A percentile compares a stretch with the other conserved stretches of the same genome.
These are phyloP conservation scores for Ceratocystis huliohia DNA, from an alignment of 2,329 filamentous ascomycete species.

Conservation along the genomic window DNA sequence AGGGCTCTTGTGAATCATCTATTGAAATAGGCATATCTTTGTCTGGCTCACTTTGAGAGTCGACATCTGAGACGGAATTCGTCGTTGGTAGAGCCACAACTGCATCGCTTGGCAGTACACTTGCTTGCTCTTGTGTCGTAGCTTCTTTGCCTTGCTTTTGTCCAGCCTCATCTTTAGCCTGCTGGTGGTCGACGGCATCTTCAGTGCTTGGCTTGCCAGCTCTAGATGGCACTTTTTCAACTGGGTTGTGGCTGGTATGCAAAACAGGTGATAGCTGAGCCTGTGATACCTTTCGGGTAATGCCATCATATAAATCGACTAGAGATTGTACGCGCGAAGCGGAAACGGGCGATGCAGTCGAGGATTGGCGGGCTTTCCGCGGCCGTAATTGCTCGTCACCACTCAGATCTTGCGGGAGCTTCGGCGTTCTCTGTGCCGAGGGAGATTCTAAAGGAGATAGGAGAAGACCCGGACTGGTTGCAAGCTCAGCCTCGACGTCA, in stretches of 20 bases:
- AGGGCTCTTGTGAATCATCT: background rate
- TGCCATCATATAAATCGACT: constrained; percentile 39
- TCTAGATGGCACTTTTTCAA: background rate
- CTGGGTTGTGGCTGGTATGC: background rate
- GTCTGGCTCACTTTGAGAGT: background rate
- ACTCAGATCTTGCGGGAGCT: background rate
- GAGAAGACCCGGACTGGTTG: background rate
- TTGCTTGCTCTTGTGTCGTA: background rate
- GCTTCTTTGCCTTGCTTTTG: background rate
- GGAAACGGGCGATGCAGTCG: constrained; percentile 6
- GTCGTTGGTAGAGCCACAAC: background rate
- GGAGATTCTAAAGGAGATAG: background rate
- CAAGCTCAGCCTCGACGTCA: background rate
- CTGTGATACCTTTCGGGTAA: constrained; percentile 25
- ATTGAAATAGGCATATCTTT: background rate
- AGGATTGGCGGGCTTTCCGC: constrained; percentile 10
- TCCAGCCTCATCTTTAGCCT: too few species aligned
- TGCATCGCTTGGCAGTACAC: background rate
- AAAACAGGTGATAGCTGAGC: background rate
- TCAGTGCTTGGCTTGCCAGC: background rate
- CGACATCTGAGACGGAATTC: background rate
- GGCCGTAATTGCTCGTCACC: constrained; percentile 9
- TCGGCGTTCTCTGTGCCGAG: background rate
- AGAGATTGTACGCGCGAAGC: constrained; percentile 33
- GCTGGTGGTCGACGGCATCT: background rate